Percentiles rank a stretch among this genome's conserved stretches.
These are phyloP conservation scores for Dittrichia graveolens DNA, from an alignment of 129 eudicot species.

Conservation along the genomic window DNA sequence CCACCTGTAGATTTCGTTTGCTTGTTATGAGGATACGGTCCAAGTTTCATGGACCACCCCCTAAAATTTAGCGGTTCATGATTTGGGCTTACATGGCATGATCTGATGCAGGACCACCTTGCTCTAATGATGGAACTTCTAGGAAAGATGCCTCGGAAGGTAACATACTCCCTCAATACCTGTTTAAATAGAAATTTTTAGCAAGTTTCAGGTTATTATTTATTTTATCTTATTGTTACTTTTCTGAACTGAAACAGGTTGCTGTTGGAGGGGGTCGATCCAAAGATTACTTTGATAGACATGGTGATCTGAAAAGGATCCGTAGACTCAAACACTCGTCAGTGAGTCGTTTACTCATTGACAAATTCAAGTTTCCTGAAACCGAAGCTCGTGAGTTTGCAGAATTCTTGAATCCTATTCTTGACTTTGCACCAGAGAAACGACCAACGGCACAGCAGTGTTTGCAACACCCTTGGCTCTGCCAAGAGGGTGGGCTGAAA, in stretches of 20 bases:
- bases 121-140: conserved; percentile 98
- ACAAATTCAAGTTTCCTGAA: conserved; percentile 66
- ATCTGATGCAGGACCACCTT: conserved; percentile 88
- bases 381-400: conserved; percentile 78
- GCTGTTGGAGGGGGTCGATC: conserved; percentile 72
- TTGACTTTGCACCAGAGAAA: conserved; percentile 86
- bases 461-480: conserved; percentile 92
- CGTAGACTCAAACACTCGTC: conserved; percentile 77
- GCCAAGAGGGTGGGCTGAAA: conserved; percentile 37
- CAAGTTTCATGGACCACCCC: conserved; percentile 2
- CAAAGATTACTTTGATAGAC: conserved; percentile 93
- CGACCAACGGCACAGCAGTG: conserved; percentile 96
- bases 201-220: neutral
- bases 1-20: conserved; percentile 13
- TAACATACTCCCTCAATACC: conserved; percentile 17
- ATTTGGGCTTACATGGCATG: conserved; percentile 26
- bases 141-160: conserved; percentile 97
- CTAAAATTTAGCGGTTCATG: neutral
- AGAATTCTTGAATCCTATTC: conserved; percentile 72
- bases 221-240: neutral
- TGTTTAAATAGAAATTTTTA: neutral
- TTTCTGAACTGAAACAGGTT: conserved; percentile 48
- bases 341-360: conserved; percentile 69
- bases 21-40: neutral
- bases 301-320: conserved; percentile 94